phyloP scores from a whole-genome alignment of 768 basidiomycete species.

The Kondoa malvinella region DNA sequence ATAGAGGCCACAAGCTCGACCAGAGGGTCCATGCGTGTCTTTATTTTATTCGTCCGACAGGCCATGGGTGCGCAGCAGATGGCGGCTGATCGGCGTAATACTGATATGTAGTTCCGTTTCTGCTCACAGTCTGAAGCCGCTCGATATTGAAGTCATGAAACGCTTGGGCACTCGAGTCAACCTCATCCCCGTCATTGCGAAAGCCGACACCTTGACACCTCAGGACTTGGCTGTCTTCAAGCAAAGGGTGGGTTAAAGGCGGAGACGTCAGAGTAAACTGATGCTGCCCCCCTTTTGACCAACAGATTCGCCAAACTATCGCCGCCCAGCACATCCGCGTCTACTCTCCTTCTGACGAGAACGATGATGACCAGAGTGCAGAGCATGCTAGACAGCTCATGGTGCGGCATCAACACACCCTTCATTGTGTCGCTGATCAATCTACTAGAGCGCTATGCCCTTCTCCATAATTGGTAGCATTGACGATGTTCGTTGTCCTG shows the following conservation, averaged over 20 bases:
- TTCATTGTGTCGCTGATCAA: too few species aligned
- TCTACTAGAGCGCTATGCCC: constrained; percentile 77
- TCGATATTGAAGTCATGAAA: constrained; percentile 99
- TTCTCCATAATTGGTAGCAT: constrained; percentile 98
- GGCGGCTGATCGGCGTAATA: neutral
- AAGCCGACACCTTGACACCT: constrained; percentile 93
- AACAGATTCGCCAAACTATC: constrained; percentile 72
- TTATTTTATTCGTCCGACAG: constrained; percentile 90
- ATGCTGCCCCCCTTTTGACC: neutral
- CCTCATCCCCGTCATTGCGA: constrained; percentile 90
- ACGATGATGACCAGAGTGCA: constrained; percentile 65
- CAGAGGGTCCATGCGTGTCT: constrained; percentile 88
- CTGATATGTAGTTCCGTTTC: too few species aligned
- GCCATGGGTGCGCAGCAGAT: constrained; percentile 55
- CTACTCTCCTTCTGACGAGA: constrained; percentile 81
- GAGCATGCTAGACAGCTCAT: constrained; percentile 73
- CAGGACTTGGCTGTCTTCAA: constrained; percentile 83
- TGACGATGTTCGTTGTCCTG: constrained; percentile 75
- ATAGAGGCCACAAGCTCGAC: constrained; percentile 82
- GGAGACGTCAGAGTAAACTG: neutral
- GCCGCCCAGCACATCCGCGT: constrained; percentile 81
- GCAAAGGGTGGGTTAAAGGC: constrained; percentile 49
- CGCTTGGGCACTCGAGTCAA: constrained; percentile 94
- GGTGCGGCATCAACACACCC: too few species aligned
- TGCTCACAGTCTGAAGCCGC: constrained; percentile 65